These are phyloP conservation scores for Plasmodium vivax DNA, from an alignment of 169 alveolate genomes.

Conservation along the genomic window DNA sequence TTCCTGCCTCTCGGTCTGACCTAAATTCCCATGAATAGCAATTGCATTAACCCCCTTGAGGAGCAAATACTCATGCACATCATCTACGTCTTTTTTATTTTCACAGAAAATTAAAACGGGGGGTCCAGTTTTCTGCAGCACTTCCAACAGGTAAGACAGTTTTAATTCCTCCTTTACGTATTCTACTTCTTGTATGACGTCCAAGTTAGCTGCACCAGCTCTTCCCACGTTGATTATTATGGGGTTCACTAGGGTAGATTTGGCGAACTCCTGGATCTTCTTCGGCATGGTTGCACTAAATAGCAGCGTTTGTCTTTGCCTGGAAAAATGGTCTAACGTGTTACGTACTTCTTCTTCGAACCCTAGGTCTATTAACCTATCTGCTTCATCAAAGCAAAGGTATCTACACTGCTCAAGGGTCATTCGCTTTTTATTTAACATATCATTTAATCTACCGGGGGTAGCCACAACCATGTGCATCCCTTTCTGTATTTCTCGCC, in stretches of 20 bases:
- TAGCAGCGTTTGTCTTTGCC: slow-evolving; percentile 94
- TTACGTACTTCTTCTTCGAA: slow-evolving; percentile 96
- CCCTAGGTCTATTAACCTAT: slow-evolving; percentile 95
- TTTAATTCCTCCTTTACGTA: slow-evolving; percentile 94
- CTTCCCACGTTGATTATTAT: slow-evolving; percentile 95
- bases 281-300: slow-evolving; percentile 98
- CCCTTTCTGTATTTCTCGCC: slow-evolving; percentile 85
- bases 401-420: slow-evolving; percentile 91
- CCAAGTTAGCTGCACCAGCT: slow-evolving; percentile 94
- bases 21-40: slow-evolving; percentile 94
- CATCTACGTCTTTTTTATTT: slow-evolving; percentile 95
- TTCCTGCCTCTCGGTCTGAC: slow-evolving; percentile 90
- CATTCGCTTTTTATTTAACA: slow-evolving; percentile 91
- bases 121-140: slow-evolving; percentile 95
- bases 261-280: slow-evolving; percentile 96
- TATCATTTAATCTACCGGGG: slow-evolving; percentile 97
- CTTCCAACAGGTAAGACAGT: slow-evolving; percentile 88
- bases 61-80: slow-evolving; percentile 93
- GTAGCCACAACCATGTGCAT: slow-evolving; percentile 97
- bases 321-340: slow-evolving; percentile 91
- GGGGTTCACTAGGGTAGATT: slow-evolving; percentile 92
- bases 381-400: slow-evolving; percentile 98
- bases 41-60: slow-evolving; percentile 91
- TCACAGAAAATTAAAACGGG: slow-evolving; percentile 96
- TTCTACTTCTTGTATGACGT: slow-evolving; percentile 94